Evolutionary conservation across 495 filamentous ascomycete genomes (phyloP).

Genomic region (Penicillium bialowiezense): DNA sequence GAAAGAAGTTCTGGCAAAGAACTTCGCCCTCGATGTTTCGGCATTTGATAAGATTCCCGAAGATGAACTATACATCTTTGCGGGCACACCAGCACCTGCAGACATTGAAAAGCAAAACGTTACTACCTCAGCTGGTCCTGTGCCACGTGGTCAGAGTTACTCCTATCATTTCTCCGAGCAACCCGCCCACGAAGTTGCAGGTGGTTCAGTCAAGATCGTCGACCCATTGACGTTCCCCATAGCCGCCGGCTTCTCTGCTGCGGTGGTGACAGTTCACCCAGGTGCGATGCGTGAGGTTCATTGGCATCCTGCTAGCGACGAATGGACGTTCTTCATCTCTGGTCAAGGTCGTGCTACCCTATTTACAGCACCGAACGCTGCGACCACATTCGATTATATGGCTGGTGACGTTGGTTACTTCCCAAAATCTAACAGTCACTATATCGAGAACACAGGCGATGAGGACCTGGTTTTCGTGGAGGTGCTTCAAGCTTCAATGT

Average conservation of each 20-base stretch:
- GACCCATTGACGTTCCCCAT: slow-evolving; percentile 64
- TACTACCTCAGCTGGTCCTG: slow-evolving; percentile 54
- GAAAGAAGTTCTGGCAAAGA: slow-evolving; percentile 61
- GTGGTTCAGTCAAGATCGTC: slow-evolving; percentile 66
- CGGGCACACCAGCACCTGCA: slow-evolving; percentile 56
- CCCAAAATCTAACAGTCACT: slow-evolving; percentile 62
- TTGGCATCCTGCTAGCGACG: slow-evolving; percentile 73
- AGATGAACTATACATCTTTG: slow-evolving; percentile 67
- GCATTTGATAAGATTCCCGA: slow-evolving; percentile 58
- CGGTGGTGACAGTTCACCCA: slow-evolving; percentile 63
- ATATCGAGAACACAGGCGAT: slow-evolving; percentile 70
- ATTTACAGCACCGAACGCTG: slow-evolving; percentile 53
- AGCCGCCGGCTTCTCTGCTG: slow-evolving; percentile 56
- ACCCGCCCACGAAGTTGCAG: slow-evolving; percentile 53
- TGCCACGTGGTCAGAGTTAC: slow-evolving; percentile 53
- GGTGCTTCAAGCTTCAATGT: slow-evolving; percentile 64
- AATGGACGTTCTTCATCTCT: slow-evolving; percentile 74
- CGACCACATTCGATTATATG: slow-evolving; percentile 71
- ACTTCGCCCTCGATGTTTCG: slow-evolving; percentile 53
- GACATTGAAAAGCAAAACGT: slow-evolving; percentile 62
- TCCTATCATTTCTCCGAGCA: slow-evolving; percentile 68
- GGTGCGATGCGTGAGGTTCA: slow-evolving; percentile 77
- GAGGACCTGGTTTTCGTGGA: slow-evolving; percentile 69
- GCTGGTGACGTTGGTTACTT: slow-evolving; percentile 74
- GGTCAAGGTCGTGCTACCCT: slow-evolving; percentile 66